A percentile compares a stretch with the other conserved stretches of the same genome.
phyloP scores from a whole-genome alignment of 1,284 basidiomycete species.

The Anthracocystis setariae region DNA sequence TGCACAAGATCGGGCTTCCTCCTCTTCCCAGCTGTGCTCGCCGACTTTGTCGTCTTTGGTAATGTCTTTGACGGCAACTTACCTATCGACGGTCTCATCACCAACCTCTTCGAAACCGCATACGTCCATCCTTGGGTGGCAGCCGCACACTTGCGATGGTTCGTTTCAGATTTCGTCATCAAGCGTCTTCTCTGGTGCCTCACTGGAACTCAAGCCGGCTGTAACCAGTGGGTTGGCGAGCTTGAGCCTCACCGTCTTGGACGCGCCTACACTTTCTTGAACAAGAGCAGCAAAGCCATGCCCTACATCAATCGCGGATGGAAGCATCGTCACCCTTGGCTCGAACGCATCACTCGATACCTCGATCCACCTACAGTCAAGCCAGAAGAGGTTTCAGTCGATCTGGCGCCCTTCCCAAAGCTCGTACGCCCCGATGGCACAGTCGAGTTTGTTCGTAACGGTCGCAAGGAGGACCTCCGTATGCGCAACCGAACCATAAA shows the following conservation, averaged over 20 bases:
- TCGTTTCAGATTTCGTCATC: slow-evolving; percentile 75
- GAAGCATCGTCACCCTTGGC: slow-evolving; percentile 69
- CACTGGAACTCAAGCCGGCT: slow-evolving; percentile 75
- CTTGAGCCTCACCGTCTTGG: slow-evolving; percentile 74
- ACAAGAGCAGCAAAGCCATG: slow-evolving; percentile 68
- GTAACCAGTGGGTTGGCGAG: slow-evolving; percentile 77
- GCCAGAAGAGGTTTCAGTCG: slow-evolving; percentile 72
- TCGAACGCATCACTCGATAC: slow-evolving; percentile 53
- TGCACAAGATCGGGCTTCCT: slow-evolving; percentile 72
- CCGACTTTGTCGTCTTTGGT: slow-evolving; percentile 75
- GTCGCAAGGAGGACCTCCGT: slow-evolving; percentile 70
- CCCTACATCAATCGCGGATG: slow-evolving; percentile 70
- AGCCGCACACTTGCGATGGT: slow-evolving; percentile 74
- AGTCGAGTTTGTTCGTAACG: slow-evolving; percentile 71
- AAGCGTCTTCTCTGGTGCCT: slow-evolving; percentile 75
- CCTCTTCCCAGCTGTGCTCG: slow-evolving; percentile 75
- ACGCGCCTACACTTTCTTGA: slow-evolving; percentile 71
- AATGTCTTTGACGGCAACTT: slow-evolving; percentile 71
- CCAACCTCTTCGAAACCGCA: slow-evolving; percentile 73
- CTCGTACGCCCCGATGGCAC: slow-evolving; percentile 71
- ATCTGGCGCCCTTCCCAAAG: slow-evolving; percentile 75
- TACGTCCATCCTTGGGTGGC: slow-evolving; percentile 72
- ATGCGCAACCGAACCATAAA: slow-evolving; percentile 70
- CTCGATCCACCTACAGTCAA: slow-evolving; percentile 71
- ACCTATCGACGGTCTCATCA: slow-evolving; percentile 75